Evolutionary conservation across 2,329 filamentous ascomycete genomes (phyloP).

Genomic region (Simplicillium sp.): DNA sequence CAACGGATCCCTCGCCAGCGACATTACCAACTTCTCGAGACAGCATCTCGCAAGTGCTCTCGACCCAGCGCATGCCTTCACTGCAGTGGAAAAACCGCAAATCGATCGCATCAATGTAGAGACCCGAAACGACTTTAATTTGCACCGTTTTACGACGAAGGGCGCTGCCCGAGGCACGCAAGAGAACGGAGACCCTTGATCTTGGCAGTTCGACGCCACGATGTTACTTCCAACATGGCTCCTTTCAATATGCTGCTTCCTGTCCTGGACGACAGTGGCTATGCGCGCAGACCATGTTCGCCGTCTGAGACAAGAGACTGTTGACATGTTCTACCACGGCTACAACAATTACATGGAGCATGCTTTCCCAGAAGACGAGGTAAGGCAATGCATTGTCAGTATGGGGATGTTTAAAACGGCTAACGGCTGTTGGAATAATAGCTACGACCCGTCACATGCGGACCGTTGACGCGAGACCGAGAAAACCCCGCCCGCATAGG

Average conservation of each 20-base stretch:
- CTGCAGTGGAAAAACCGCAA: too few species aligned
- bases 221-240: slow-evolving; percentile 1
- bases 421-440: slow-evolving; percentile 23
- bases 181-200: too few species aligned
- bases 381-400: slow-evolving; percentile 15
- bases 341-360: slow-evolving; percentile 90
- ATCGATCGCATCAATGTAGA: too few species aligned
- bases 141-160: too few species aligned
- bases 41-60: too few species aligned
- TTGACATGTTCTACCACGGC: slow-evolving; percentile 91
- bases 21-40: too few species aligned
- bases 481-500: slow-evolving; percentile 72
- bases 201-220: too few species aligned
- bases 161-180: background rate
- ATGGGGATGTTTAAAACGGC: background rate
- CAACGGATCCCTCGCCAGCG: too few species aligned
- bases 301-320: slow-evolving; percentile 48
- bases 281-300: slow-evolving; percentile 49
- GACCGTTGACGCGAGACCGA: slow-evolving; percentile 73
- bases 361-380: slow-evolving; percentile 93
- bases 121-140: too few species aligned
- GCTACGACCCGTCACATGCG: slow-evolving; percentile 78
- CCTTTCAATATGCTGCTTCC: slow-evolving; percentile 17
- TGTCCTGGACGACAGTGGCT: slow-evolving; percentile 33
- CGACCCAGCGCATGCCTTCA: too few species aligned